phyloP scores from a whole-genome alignment of 2,329 filamentous ascomycete species.

The Elsinoe batatas region DNA sequence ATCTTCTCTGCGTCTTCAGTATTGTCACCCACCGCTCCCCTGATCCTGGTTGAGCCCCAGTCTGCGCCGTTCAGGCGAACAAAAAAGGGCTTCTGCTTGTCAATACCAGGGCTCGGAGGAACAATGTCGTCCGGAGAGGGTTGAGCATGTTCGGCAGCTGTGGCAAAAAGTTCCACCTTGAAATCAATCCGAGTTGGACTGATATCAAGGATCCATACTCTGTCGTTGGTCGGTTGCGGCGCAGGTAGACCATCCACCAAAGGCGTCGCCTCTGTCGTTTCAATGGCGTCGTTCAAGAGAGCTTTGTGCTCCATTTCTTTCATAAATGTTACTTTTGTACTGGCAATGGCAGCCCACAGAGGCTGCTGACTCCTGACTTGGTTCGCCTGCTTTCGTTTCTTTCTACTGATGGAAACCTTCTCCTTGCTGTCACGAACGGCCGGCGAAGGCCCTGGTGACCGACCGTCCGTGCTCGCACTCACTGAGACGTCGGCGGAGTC shows the following conservation, averaged over 20 bases:
- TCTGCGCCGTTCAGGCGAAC: slow-evolving; percentile 68
- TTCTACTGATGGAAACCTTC: slow-evolving; percentile 58
- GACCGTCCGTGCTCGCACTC: slow-evolving; percentile 37
- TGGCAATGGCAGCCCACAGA: slow-evolving; percentile 87
- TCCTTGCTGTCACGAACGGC: slow-evolving; percentile 45
- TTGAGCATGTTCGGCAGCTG: slow-evolving; percentile 19
- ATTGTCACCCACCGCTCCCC: slow-evolving; percentile 35
- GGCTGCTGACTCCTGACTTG: slow-evolving; percentile 85
- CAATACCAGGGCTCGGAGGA: slow-evolving; percentile 41
- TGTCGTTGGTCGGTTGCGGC: slow-evolving; percentile 43
- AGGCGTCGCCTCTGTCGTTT: slow-evolving; percentile 24
- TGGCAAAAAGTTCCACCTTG: slow-evolving; percentile 29
- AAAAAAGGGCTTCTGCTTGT: slow-evolving; percentile 65
- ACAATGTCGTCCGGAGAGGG: slow-evolving; percentile 29
- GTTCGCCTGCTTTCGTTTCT: slow-evolving; percentile 81
- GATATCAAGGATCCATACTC: slow-evolving; percentile 74
- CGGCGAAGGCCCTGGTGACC: slow-evolving; percentile 42
- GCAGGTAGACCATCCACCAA: slow-evolving; percentile 35
- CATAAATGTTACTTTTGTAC: slow-evolving; percentile 91
- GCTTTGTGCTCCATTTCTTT: slow-evolving; percentile 70
- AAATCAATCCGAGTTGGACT: slow-evolving; percentile 70
- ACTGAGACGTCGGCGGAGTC: slow-evolving; percentile 32
- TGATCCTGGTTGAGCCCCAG: slow-evolving; percentile 69
- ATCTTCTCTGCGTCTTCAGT: slow-evolving; percentile 26
- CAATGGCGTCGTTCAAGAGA: slow-evolving; percentile 60